Evolutionary conservation across 2,329 filamentous ascomycete species (phyloP).

Genomic region (Fusarium camptoceras): DNA sequence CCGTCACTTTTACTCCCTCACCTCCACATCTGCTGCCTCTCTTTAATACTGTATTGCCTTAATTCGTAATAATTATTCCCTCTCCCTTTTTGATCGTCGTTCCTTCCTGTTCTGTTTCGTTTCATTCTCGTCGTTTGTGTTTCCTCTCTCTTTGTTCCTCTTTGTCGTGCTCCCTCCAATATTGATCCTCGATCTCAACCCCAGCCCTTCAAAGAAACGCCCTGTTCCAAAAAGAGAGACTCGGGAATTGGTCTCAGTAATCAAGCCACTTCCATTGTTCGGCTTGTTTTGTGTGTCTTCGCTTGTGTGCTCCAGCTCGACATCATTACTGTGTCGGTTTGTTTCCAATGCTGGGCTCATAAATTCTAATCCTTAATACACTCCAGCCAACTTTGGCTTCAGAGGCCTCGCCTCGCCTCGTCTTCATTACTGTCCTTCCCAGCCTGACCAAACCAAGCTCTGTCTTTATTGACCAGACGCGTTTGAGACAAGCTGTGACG

Average conservation of each 20-base stretch:
- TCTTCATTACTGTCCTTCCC: not conserved
- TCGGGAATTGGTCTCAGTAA: constrained; percentile 30
- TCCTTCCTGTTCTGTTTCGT: constrained; percentile 14
- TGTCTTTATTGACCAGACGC: constrained; percentile 19
- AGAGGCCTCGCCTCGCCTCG: constrained; percentile 23
- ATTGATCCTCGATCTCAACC: constrained; percentile 22
- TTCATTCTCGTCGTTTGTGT: constrained; percentile 20
- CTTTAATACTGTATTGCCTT: constrained; percentile 26
- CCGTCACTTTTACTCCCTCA: constrained; percentile 26
- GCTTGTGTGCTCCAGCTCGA: constrained; percentile 33
- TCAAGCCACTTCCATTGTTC: constrained; percentile 36
- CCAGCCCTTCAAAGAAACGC: constrained; percentile 13
- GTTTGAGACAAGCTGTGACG: constrained; percentile 42
- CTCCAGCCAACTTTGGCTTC: constrained; percentile 29
- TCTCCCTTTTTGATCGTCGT: constrained; percentile 20
- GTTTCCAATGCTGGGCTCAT: constrained; percentile 44
- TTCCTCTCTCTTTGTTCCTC: constrained; percentile 18
- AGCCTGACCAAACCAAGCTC: not conserved
- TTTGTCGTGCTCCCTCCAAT: constrained; percentile 15
- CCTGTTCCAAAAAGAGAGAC: constrained; percentile 32
- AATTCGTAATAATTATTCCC: constrained; percentile 39
- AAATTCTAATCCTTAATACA: constrained; percentile 50
- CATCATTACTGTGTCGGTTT: constrained; percentile 39
- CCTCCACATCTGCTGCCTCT: constrained; percentile 5
- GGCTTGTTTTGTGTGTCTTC: constrained; percentile 31